Evolutionary conservation across 2,329 filamentous ascomycete genomes (phyloP).

Genomic region (Fusarium praegraminearum): DNA sequence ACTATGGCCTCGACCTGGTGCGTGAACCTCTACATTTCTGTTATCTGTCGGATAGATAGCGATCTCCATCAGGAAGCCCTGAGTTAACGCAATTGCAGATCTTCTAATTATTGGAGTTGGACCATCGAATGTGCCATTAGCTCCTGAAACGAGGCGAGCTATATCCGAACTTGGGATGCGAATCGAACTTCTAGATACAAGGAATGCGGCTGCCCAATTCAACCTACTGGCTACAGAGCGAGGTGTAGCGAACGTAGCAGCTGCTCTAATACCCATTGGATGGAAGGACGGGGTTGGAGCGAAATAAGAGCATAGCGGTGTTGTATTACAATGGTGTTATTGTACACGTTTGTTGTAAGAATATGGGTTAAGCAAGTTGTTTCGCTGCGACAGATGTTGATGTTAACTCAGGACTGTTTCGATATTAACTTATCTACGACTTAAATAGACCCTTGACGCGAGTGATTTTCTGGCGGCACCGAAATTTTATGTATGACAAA

Average conservation of each 20-base stretch:
- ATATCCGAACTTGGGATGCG: slow-evolving; percentile 84
- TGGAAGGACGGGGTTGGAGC: slow-evolving; percentile 74
- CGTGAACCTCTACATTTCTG: slow-evolving; percentile 47
- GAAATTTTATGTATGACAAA: background rate
- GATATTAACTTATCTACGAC: too few species aligned
- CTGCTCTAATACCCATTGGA: slow-evolving; percentile 86
- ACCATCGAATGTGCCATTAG: slow-evolving; percentile 78
- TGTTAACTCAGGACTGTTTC: background rate
- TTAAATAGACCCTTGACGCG: too few species aligned
- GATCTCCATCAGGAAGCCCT: background rate
- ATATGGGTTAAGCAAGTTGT: background rate
- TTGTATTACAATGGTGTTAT: background rate
- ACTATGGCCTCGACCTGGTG: slow-evolving; percentile 91
- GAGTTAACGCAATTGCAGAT: slow-evolving; percentile 64
- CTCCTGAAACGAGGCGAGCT: slow-evolving; percentile 76
- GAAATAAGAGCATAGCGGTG: slow-evolving; percentile 19
- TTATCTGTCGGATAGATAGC: background rate
- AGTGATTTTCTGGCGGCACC: background rate
- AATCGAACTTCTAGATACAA: slow-evolving; percentile 89
- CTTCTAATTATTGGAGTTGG: slow-evolving; percentile 91
- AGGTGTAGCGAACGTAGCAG: slow-evolving; percentile 85
- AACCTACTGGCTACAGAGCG: slow-evolving; percentile 96
- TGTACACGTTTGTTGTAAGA: slow-evolving; percentile 23
- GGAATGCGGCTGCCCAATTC: slow-evolving; percentile 94
- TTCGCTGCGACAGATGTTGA: background rate